Evolutionary conservation across 495 filamentous ascomycete species (phyloP).

Genomic region (Trichocladium antarcticum): DNA sequence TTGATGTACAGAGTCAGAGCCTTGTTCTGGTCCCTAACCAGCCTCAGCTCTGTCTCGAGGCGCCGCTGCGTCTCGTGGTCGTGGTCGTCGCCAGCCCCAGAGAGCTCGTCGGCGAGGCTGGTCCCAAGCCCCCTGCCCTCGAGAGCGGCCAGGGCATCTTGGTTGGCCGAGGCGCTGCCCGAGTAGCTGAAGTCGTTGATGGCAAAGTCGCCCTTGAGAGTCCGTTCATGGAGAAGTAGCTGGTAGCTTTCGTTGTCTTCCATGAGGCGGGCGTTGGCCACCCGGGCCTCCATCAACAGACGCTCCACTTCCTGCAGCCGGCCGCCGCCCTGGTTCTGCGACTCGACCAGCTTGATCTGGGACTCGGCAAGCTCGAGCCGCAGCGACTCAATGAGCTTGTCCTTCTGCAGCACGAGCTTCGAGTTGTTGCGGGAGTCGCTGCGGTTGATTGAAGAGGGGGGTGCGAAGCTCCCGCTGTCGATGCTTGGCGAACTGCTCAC

Average conservation of each 20-base stretch:
- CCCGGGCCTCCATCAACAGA: slow-evolving; percentile 74
- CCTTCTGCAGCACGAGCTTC: slow-evolving; percentile 82
- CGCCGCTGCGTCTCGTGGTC: slow-evolving; percentile 51
- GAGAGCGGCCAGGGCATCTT: slow-evolving; percentile 45
- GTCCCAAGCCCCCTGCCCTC: slow-evolving; percentile 44
- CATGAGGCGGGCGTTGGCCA: slow-evolving; percentile 91
- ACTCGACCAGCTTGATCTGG: slow-evolving; percentile 89
- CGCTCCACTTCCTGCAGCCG: slow-evolving; percentile 78
- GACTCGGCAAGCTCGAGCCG: slow-evolving; percentile 85
- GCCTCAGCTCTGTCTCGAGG: slow-evolving; percentile 67
- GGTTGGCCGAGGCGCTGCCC: slow-evolving; percentile 40
- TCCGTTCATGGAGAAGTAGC: slow-evolving; percentile 82
- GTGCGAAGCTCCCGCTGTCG: slow-evolving; percentile 70
- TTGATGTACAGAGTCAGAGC: slow-evolving; percentile 95
- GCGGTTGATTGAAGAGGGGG: slow-evolving; percentile 67
- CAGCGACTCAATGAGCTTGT: slow-evolving; percentile 87
- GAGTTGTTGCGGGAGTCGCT: slow-evolving; percentile 78
- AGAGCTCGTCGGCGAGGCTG: slow-evolving; percentile 82
- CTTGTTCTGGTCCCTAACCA: slow-evolving; percentile 90
- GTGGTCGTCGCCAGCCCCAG: slow-evolving; percentile 44
- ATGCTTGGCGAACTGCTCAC: slow-evolving; percentile 46
- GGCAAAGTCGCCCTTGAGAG: slow-evolving; percentile 84
- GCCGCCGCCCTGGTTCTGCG: slow-evolving; percentile 83
- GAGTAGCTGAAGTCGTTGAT: slow-evolving; percentile 70
- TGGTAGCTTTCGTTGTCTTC: slow-evolving; percentile 99